These are phyloP conservation scores for Tolypocladium cylindrosporum DNA, from an alignment of 2,329 filamentous ascomycete genomes.

Conservation along the genomic window DNA sequence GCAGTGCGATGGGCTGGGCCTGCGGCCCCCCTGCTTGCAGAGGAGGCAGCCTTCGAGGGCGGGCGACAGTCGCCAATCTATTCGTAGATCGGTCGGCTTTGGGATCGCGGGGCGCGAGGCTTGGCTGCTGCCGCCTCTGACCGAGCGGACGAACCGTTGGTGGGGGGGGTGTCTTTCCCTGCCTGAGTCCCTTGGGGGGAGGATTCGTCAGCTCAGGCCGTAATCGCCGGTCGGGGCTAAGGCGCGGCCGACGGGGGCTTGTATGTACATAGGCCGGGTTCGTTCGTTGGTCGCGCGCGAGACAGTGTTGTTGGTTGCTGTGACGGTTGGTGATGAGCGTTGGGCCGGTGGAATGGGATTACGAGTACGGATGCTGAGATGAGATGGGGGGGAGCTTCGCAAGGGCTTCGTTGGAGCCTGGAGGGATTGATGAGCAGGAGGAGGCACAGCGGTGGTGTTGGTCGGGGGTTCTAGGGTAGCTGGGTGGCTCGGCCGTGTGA, in stretches of 20 bases:
- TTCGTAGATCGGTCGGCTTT: background rate
- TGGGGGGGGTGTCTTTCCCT: background rate
- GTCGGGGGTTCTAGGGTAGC: background rate
- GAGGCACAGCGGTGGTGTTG: background rate
- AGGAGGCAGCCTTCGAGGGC: background rate
- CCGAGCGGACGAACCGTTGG: background rate
- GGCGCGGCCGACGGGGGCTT: background rate
- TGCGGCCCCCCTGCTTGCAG: background rate
- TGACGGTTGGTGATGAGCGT: background rate
- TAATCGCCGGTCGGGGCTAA: no score
- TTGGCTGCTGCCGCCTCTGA: background rate
- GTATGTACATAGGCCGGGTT: no score
- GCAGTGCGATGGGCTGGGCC: background rate
- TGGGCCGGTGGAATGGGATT: no score
- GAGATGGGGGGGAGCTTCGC: background rate
- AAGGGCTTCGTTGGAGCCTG: background rate
- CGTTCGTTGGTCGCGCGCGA: background rate
- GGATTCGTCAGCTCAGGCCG: no score
- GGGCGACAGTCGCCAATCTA: background rate
- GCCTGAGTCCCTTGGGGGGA: no score
- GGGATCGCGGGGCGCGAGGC: background rate
- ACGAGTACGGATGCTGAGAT: no score
- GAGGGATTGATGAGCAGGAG: background rate
- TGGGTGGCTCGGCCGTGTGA: background rate
- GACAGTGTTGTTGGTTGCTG: background rate